Evolutionary conservation across 2,329 filamentous ascomycete species (phyloP), one percentile per base, ranked within the genome.

Genomic region (Pseudofabraea citricarpa): DNA sequence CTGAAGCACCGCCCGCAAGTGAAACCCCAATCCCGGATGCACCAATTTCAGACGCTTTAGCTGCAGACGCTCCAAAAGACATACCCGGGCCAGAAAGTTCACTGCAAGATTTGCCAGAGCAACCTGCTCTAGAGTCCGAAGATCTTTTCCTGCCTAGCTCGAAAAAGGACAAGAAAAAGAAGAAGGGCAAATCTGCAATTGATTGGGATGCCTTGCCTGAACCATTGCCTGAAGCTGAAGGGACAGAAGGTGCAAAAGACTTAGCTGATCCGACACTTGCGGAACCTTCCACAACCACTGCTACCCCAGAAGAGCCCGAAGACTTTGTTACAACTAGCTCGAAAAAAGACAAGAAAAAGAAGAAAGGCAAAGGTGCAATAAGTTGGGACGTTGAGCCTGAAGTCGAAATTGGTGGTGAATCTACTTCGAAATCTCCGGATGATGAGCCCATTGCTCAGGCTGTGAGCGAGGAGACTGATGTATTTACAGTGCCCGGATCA

Each of bases 161-260:
- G 8, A 43, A 46, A 24, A 38, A 46, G 21, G 32, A 36, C 18
- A 43, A 43, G 23, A 38, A 46, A 21, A 43, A 43, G 15, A 37
- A 16, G 7, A 37, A 37, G 16, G 33, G 33, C 21, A 51, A 48
- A 33, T 46, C 46, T 27, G 5, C 33, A 15, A 15, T 37, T 7
- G 24, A 42, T 6, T 52, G 40, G 45, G 50, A 48, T 4, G 29
- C 45, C 12, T 43, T 40, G 24, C 27, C 27, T 9, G 27, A 31
- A 31, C n/a, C n/a, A n/a, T n/a, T n/a, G n/a, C n/a, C n/a, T n/a
- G n/a, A n/a, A n/a, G n/a, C n/a, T n/a, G n/a, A n/a, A n/a, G n/a
- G n/a, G n/a, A n/a, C n/a, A n/a, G n/a, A n/a, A n/a, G n/a, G n/a
- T n/a, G n/a, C n/a, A n/a, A n/a, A n/a, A n/a, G n/a, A n/a, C n/a